Conservation (phyloP, 441 rosid species). For the Daphne laureola region DNA sequence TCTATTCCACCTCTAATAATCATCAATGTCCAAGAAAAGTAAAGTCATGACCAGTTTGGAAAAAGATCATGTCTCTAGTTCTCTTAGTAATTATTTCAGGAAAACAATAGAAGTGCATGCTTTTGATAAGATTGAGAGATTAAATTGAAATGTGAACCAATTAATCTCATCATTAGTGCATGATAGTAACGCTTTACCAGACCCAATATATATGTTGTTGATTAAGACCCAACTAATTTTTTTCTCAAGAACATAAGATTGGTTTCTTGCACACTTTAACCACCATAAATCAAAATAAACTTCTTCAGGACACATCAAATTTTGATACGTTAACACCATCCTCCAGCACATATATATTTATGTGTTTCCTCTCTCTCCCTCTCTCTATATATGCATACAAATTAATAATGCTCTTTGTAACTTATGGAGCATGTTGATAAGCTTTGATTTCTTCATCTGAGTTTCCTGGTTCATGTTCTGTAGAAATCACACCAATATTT, state of each 20-base stretch:
- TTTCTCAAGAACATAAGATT: slow-evolving; percentile 9
- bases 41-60: too few species aligned
- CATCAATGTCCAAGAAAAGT: neutral
- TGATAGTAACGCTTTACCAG: slow-evolving; percentile 11
- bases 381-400: too few species aligned
- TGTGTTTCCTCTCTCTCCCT: too few species aligned
- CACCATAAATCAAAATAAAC: neutral
- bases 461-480: slow-evolving; percentile 60
- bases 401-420: slow-evolving; percentile 23
- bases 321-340: neutral
- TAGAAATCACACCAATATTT: neutral
- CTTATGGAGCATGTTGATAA: slow-evolving; percentile 87
- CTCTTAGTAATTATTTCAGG: too few species aligned
- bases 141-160: neutral
- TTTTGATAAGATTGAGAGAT: neutral
- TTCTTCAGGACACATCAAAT: neutral
- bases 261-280: slow-evolving; percentile 1
- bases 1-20: slow-evolving; percentile 52
- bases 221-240: slow-evolving; percentile 15
- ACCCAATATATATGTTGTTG: slow-evolving; percentile 9
- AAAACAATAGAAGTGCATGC: too few species aligned
- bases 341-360: neutral
- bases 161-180: neutral
- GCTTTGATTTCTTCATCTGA: slow-evolving; percentile 97
- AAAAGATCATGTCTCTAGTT: too few species aligned